phyloP scores from a whole-genome alignment of 768 basidiomycete species.

The Inosperma sp. region DNA sequence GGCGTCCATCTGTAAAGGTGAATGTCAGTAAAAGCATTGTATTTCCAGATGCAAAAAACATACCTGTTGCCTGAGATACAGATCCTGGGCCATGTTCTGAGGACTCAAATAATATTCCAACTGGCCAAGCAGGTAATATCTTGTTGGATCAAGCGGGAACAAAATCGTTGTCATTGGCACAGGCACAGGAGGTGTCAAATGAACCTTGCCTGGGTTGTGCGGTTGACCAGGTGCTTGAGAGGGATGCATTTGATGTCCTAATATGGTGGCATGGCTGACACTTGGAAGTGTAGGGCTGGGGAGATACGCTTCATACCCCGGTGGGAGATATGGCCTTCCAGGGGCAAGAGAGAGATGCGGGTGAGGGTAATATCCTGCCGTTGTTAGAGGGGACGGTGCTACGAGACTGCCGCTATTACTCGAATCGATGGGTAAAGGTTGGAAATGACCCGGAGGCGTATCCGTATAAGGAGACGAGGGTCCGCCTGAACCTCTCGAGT shows the following conservation, averaged over 20 bases:
- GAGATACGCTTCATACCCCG: conserved; percentile 27
- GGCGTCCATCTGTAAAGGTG: conserved; percentile 69
- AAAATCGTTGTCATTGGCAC: conserved; percentile 41
- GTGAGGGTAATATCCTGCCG: conserved; percentile 18
- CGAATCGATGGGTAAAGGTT: conserved; percentile 18
- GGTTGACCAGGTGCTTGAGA: conserved; percentile 5
- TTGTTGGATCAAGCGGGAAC: conserved; percentile 60
- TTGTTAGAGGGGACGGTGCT: conserved; percentile 14
- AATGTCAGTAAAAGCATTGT: background rate
- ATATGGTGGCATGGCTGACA: background rate
- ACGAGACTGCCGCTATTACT: conserved; percentile 1
- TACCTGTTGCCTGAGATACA: conserved; percentile 75
- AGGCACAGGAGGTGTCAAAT: conserved; percentile 37
- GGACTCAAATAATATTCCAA: conserved; percentile 90
- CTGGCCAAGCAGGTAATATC: conserved; percentile 72
- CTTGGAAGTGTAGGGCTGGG: conserved; percentile 7
- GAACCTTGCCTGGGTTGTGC: conserved; percentile 2
- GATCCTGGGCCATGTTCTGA: conserved; percentile 86
- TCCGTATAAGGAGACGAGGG: conserved; percentile 29
- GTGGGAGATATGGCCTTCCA: conserved; percentile 26
- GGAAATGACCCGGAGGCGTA: conserved; percentile 33
- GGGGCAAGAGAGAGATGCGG: conserved; percentile 13
- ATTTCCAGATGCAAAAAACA: conserved; percentile 24
- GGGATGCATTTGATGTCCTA: conserved; percentile 1
- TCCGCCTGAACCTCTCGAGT: background rate